Evolutionary conservation across 176 grass and related monocot genomes (phyloP), one percentile per base, ranked within the genome.

Genomic region (Rhynchospora pubera): DNA sequence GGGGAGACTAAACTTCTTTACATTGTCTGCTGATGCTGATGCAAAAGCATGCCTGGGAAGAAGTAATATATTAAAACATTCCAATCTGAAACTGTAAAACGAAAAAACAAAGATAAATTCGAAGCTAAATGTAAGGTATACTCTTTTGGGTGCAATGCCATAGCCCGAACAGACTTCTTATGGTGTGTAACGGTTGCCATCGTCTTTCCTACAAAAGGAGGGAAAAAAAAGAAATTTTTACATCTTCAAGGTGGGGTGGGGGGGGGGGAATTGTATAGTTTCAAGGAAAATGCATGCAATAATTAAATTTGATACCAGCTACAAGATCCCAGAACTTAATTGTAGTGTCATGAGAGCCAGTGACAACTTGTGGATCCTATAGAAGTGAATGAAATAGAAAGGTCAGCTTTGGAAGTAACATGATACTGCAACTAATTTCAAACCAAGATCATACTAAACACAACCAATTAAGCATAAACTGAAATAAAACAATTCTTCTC

Each of bases 241-340:
- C 62, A 87, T 13, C 24, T 26, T 8, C 79, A 80, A 32, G 58
- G 22, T 78, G 85, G 62, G 0, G 26, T 0, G 26, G 26, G 26
- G 26, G 26, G 26, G 56, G 10, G 10, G 82, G 55, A 46, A 80
- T 62, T 19, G 4, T 47, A 4, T 45, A 64, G 67, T 28, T 60
- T 75, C 0, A 32, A 52, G 12, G 47, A 9, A 71, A 44, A 18
- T 60, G 26, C 77, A 57, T 58, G 15, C 50, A 81, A 51, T 76
- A 80, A 46, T 43, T 50, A 65, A 23, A 84, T 47, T 84, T 89
- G 28, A 45, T 77, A 99, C 96, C 96, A 62, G 96, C 96, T 80
- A 93, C 96, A 80, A 99, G 96, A 88, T 99, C 92, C 96, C 96
- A 99, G 66, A 99, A 90, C 65, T 99, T 99, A 73, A 99, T 99